Base-by-base conservation (phyloP, 257 asterid species). In the Jasminum sambac region DNA sequence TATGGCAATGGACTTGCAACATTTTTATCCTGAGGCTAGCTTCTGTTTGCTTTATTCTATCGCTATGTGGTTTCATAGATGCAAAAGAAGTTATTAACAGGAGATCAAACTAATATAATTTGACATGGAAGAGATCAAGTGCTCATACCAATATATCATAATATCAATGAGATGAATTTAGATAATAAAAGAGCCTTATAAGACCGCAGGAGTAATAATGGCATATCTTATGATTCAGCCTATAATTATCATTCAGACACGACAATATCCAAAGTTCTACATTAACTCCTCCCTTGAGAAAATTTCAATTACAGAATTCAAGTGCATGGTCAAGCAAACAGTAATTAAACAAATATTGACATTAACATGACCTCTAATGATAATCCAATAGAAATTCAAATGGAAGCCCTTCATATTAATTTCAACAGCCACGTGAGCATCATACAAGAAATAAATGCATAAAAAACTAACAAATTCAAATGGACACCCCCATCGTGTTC, bases 381-480 rank as follows among this genome's bases (percentile, higher is more conserved):
- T 24, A 19, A 41, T 9, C 64, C 36, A 30, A 12, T 11, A 36
- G 21, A 39, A 25, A 69, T 38, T 63, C 37, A 64, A 26, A 41
- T 4, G 23, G 62, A 34, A 41, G 13, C 58, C 36, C 37, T 8
- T 30, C 39, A 72, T 21, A 59, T 57, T 38, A 64, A 66, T 46
- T 21, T 60, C 30, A 64, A 26, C 8, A 14, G 23, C 23, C 21
- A 39, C 26, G 25, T 34, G 17, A 21, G 11, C 36, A 69, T 46
- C 21, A 61, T 30, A 50, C 21, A 10, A 44, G 23, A 36, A 55
- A 57, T 65, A 77, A 72, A 57, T 14, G 71, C 19, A 3, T 40
- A 34, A 17, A 40, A 55, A 79, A 78, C 96, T 86, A 30, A 30
- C 38, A 39, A 25, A 69, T 38, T 63, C 37, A 64, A 26, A 41